phyloP scores from a whole-genome alignment of 2,329 filamentous ascomycete genomes.

The Trichoderma gracile region DNA sequence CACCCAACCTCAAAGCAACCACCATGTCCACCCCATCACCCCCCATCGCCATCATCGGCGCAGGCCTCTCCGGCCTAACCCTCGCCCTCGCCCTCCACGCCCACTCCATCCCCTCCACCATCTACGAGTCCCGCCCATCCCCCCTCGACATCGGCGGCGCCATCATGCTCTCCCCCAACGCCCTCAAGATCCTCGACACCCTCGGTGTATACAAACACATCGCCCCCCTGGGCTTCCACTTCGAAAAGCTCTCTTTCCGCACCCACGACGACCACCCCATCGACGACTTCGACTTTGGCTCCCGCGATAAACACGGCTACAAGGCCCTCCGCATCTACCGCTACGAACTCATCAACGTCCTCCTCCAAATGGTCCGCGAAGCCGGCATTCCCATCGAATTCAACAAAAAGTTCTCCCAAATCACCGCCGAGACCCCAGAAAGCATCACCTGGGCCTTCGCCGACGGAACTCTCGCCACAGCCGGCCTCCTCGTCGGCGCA shows the following conservation, averaged over 20 bases:
- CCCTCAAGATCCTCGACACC: constrained; percentile 53
- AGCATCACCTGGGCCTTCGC: constrained; percentile 50
- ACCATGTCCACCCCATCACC: constrained; percentile 13
- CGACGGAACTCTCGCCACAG: constrained; percentile 45
- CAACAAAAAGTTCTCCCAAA: constrained; percentile 48
- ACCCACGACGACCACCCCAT: constrained; percentile 38
- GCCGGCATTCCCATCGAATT: constrained; percentile 47
- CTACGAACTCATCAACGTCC: constrained; percentile 50
- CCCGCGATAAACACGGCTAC: constrained; percentile 52
- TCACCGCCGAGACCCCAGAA: constrained; percentile 44
- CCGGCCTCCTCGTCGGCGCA: constrained; percentile 54
- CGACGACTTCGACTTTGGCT: constrained; percentile 52
- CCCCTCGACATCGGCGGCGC: constrained; percentile 54
- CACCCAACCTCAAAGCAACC: background rate
- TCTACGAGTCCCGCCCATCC: constrained; percentile 53
- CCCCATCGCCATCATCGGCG: constrained; percentile 38
- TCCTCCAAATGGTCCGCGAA: constrained; percentile 45
- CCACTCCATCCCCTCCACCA: constrained; percentile 49
- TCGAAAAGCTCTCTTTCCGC: constrained; percentile 51
- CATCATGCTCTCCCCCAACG: constrained; percentile 61
- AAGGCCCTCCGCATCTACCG: constrained; percentile 56
- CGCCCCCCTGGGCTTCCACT: constrained; percentile 49
- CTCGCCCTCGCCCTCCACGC: constrained; percentile 57
- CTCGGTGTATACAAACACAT: constrained; percentile 52
- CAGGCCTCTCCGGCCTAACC: constrained; percentile 50